phyloP scores from a whole-genome alignment of 139 green algal genomes.

The Medakamo hakoo region DNA sequence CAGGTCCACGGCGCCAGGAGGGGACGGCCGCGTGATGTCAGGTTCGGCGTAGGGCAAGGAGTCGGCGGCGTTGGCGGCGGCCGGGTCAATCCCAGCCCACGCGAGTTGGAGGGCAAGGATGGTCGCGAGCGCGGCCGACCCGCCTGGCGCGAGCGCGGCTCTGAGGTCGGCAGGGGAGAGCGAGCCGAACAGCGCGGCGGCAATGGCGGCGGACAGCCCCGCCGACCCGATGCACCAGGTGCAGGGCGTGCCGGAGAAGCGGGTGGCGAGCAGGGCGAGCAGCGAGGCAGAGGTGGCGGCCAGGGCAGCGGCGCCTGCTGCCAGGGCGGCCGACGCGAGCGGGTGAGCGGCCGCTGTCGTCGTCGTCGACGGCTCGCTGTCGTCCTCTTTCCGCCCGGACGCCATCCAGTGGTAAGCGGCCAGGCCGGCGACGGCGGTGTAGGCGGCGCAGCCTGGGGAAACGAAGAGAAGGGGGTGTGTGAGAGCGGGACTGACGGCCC shows the following conservation, averaged over 20 bases:
- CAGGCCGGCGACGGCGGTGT: background rate
- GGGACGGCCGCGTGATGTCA: slow-evolving; percentile 9
- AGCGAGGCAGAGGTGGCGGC: slow-evolving; percentile 14
- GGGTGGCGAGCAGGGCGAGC: slow-evolving; percentile 27
- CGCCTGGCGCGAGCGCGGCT: slow-evolving; percentile 21
- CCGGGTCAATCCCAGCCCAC: slow-evolving; percentile 11
- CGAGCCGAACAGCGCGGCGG: slow-evolving; percentile 1
- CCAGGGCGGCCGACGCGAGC: background rate
- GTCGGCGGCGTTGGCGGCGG: slow-evolving; percentile 2
- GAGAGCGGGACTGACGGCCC: background rate
- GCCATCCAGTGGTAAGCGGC: slow-evolving; percentile 19
- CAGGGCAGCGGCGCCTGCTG: background rate
- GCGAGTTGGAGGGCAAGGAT: slow-evolving; percentile 21
- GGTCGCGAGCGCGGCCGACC: slow-evolving; percentile 20
- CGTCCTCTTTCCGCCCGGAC: slow-evolving; percentile 3
- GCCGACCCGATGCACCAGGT: slow-evolving; percentile 56
- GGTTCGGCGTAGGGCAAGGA: slow-evolving; percentile 6
- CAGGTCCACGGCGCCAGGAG: slow-evolving; percentile 18
- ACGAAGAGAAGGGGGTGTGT: background rate
- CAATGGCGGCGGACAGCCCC: slow-evolving; percentile 29
- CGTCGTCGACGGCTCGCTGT: background rate
- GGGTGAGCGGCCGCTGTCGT: slow-evolving; percentile 22
- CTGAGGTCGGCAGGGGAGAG: slow-evolving; percentile 9
- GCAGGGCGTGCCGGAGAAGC: slow-evolving; percentile 43
- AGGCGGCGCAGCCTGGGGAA: slow-evolving; percentile 11